phyloP scores from a whole-genome alignment of 2,329 filamentous ascomycete genomes.

The Colletotrichum simmondsii region DNA sequence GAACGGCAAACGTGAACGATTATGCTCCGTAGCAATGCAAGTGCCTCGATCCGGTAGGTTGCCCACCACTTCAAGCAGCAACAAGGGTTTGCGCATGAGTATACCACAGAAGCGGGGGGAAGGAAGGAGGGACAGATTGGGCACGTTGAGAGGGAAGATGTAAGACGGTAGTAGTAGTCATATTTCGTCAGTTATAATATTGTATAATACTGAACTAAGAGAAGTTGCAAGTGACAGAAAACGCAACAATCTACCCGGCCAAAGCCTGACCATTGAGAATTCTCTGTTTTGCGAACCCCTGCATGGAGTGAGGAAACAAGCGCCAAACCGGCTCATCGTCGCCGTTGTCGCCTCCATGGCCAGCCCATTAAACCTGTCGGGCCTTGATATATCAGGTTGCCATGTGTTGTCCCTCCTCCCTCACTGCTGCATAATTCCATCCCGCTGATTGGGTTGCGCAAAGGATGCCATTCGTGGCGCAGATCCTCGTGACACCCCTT shows the following conservation, averaged over 20 bases:
- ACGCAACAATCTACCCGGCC: slow-evolving; percentile 13
- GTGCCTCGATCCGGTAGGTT: background rate
- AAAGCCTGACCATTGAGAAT: background rate
- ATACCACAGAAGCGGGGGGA: background rate
- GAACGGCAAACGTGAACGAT: background rate
- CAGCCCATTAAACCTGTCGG: background rate
- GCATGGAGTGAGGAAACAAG: slow-evolving; percentile 11
- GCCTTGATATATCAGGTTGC: background rate
- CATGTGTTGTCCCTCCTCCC: background rate
- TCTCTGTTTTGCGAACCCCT: slow-evolving; percentile 7
- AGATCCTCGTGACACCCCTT: background rate
- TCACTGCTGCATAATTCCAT: background rate
- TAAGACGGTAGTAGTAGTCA: background rate
- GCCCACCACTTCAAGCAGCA: background rate
- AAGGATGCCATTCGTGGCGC: background rate
- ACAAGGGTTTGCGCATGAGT: background rate
- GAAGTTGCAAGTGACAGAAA: slow-evolving; percentile 8
- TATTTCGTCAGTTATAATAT: slow-evolving; percentile 13
- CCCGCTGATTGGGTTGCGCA: background rate
- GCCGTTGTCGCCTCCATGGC: background rate
- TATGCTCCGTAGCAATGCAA: background rate
- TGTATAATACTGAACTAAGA: slow-evolving; percentile 1
- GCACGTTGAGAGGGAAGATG: background rate
- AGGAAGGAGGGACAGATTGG: background rate
- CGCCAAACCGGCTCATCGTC: slow-evolving; percentile 13